Percentiles rank a stretch among this genome's conserved stretches.
phyloP scores from a whole-genome alignment of 2,329 filamentous ascomycete genomes.

The Trichophyton rubrum region DNA sequence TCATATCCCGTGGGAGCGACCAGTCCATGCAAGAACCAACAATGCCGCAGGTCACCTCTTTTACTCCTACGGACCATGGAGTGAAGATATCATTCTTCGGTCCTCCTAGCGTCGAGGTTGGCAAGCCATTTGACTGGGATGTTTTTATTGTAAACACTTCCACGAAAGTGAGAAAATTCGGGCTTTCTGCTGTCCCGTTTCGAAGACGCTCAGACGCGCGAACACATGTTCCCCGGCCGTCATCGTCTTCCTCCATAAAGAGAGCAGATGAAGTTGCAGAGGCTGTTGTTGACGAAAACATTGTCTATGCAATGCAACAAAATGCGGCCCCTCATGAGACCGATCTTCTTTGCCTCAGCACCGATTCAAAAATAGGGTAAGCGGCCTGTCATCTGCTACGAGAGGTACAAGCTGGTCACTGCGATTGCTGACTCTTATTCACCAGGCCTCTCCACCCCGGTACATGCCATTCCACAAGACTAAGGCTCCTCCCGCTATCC shows the following conservation, averaged over 20 bases:
- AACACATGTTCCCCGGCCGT: conserved; percentile 34
- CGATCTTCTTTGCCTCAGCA: conserved; percentile 44
- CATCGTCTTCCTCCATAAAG: conserved; percentile 31
- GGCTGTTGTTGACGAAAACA: conserved; percentile 45
- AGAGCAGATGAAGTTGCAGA: conserved; percentile 33
- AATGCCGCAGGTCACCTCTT: conserved; percentile 7
- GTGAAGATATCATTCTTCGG: conserved; percentile 46
- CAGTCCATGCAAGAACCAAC: background rate
- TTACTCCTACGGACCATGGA: conserved; percentile 31
- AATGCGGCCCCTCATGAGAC: conserved; percentile 37
- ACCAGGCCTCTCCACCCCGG: conserved; percentile 41
- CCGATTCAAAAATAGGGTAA: conserved; percentile 47
- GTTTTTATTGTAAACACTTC: conserved; percentile 50
- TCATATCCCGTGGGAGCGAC: conserved; percentile 18
- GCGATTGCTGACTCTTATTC: background rate
- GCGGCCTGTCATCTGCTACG: conserved; percentile 15
- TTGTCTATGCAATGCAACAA: conserved; percentile 44
- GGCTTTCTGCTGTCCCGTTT: conserved; percentile 41
- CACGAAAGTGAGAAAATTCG: conserved; percentile 40
- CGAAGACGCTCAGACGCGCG: conserved; percentile 31
- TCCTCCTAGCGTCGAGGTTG: conserved; percentile 38
- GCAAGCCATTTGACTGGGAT: conserved; percentile 42
- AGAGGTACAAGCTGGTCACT: no score
- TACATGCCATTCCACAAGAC: conserved; percentile 44
- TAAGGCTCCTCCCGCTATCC: conserved; percentile 42